Percentiles rank a stretch among this genome's conserved stretches.
These are phyloP conservation scores for Paulownia fortunei DNA, from an alignment of 257 asterid genomes.

Conservation along the genomic window DNA sequence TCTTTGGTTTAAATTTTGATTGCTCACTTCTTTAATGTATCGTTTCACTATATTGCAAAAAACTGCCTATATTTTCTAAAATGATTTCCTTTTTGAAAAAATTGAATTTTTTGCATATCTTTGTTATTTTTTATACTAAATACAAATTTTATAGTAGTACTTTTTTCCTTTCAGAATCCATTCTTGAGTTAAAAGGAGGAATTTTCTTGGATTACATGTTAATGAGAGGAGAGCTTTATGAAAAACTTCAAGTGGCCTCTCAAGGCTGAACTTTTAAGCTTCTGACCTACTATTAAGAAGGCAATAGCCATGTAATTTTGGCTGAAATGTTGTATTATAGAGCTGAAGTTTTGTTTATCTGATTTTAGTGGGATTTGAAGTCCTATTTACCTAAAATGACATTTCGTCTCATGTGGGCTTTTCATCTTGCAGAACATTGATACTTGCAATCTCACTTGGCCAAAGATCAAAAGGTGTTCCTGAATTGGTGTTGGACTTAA, in stretches of 20 bases:
- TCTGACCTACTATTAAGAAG: not conserved
- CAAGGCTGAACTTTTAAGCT: too few species aligned
- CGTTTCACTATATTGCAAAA: not conserved
- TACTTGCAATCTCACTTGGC: constrained; percentile 21
- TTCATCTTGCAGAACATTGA: constrained; percentile 29
- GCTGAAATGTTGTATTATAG: not conserved
- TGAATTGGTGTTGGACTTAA: not conserved
- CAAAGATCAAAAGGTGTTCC: constrained; percentile 29
- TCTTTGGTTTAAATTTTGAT: not conserved
- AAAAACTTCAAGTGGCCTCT: too few species aligned
- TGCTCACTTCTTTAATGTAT: not conserved
- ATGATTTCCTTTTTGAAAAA: not conserved
- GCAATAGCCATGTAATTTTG: not conserved
- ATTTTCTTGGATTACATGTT: too few species aligned
- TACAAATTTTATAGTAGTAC: not conserved
- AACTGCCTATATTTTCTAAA: not conserved
- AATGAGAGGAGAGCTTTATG: too few species aligned
- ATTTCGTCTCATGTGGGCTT: not conserved
- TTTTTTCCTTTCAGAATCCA: not conserved
- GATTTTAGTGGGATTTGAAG: not conserved
- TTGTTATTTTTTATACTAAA: not conserved
- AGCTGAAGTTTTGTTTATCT: not conserved
- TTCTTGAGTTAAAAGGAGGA: too few species aligned
- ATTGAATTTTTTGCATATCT: not conserved
- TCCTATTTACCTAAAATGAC: not conserved